These are phyloP conservation scores for Salpingoeca rosetta DNA, from an alignment of 78 protist species.

Conservation along the genomic window DNA sequence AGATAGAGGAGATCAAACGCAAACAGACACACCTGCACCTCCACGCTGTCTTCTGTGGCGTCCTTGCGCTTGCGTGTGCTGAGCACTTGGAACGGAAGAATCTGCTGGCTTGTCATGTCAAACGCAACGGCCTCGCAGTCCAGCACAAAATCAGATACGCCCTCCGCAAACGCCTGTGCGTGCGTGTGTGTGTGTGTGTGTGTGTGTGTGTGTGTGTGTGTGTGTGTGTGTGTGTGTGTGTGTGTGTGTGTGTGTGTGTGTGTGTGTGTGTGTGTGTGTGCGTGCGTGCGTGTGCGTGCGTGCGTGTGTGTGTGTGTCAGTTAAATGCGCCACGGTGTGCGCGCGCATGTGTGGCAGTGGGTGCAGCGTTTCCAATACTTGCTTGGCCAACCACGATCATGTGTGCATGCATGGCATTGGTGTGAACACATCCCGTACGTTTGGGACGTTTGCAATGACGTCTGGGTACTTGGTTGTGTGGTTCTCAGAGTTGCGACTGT, in stretches of 20 bases:
- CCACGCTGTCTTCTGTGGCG: neutral
- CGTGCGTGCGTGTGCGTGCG: no score
- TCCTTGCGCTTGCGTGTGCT: slow-evolving; percentile 74
- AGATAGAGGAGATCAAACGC: slow-evolving; percentile 92
- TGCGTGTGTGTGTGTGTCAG: no score
- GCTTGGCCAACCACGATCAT: no score
- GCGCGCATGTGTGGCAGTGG: no score
- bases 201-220: no score
- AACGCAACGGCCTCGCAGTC: slow-evolving; percentile 93
- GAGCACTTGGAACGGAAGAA: slow-evolving; percentile 90
- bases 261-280: no score
- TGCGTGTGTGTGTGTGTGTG: no score
- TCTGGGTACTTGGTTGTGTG: slow-evolving; percentile 90
- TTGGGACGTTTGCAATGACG: slow-evolving; percentile 28
- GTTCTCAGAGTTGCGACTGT: slow-evolving; percentile 85
- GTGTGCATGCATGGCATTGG: neutral
- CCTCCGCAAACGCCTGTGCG: no score
- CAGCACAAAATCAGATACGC: slow-evolving; percentile 54
- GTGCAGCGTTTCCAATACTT: no score
- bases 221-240: no score
- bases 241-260: no score
- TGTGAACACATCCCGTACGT: neutral
- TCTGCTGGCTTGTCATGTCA: slow-evolving; percentile 41
- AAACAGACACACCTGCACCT: slow-evolving; percentile 81
- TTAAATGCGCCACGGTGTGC: no score